A percentile compares a stretch with the other conserved stretches of the same genome.
Evolutionary conservation across 1,139 yeast genomes (phyloP).

Genomic region (Hyphopichia fennica): DNA sequence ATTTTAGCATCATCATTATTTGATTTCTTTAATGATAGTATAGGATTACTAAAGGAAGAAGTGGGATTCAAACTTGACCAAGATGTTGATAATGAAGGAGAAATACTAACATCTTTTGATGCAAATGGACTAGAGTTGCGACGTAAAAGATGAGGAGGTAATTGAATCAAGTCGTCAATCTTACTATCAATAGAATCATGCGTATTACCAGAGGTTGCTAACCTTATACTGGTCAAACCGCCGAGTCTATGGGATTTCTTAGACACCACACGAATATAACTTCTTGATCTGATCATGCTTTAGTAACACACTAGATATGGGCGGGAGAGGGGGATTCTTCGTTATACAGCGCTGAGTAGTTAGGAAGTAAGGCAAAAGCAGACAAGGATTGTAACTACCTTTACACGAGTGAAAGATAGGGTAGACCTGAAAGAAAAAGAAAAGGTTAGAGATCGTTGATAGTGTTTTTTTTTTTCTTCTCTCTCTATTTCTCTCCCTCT

Average conservation of each 20-base stretch:
- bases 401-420: no score
- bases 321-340: no score
- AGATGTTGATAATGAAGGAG: neutral
- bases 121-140: slow-evolving; percentile 3
- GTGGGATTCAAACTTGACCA: neutral
- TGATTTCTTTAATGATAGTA: neutral
- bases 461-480: no score
- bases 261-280: slow-evolving; percentile 10
- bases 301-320: no score
- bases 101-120: slow-evolving; percentile 5
- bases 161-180: neutral
- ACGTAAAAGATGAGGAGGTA: neutral
- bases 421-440: no score
- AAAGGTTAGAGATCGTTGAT: no score
- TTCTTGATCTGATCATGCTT: slow-evolving; percentile 13
- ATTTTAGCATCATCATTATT: slow-evolving; percentile 5
- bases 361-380: no score
- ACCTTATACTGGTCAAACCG: slow-evolving; percentile 9
- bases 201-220: slow-evolving; percentile 12
- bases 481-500: neutral
- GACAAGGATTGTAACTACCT: no score
- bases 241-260: slow-evolving; percentile 7
- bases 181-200: neutral
- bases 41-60: neutral
- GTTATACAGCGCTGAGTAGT: no score